Evolutionary conservation across 179 eudicot genomes (phyloP), one percentile per base, ranked within the genome.

Genomic region (Patellifolia procumbens): DNA sequence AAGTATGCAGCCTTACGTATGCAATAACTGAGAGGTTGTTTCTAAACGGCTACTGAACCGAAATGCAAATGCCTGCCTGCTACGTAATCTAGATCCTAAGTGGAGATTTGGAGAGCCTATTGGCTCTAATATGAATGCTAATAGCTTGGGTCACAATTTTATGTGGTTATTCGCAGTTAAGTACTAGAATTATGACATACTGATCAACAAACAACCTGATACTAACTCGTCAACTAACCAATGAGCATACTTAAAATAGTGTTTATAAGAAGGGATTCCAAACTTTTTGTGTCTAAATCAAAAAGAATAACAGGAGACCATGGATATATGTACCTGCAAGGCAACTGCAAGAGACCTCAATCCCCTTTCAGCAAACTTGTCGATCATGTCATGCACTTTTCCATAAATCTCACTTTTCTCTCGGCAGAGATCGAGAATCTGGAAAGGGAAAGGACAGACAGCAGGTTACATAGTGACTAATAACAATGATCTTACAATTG

Each of bases 321-420:
- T n/a, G 22, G 13, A 24, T 4, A 46, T 28, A 2, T 24, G 22
- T 81, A 85, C 96, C 89, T 91, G 94, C 72, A 86, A 16, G 56
- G 91, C 87, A 78, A 92, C 92, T 28, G 83, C 97, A 81, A 92
- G 89, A 51, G 97, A 92, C 52, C 94, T 87, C 52, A 92, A 73
- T 42, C 94, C 92, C 43, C 87, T 79, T 60, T 92, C 92, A 70
- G 94, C 97, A 81, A 77, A 90, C 77, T 89, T 90, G 74, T 90
- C 92, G 53, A 92, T 86, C 39, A 92, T 80, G 76, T 79, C 76
- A 78, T 87, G 91, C 63, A 87, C 89, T 78, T 80, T 85, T 56
- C 73, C 85, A 55, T 85, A 78, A 71, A 88, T 86, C 69, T 85
- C 86, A 59, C 88, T 77, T 80, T 83, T 89, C 66, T 83, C 89